Base-by-base conservation (phyloP, 139 green algal species). In the Trebouxia sp. region DNA sequence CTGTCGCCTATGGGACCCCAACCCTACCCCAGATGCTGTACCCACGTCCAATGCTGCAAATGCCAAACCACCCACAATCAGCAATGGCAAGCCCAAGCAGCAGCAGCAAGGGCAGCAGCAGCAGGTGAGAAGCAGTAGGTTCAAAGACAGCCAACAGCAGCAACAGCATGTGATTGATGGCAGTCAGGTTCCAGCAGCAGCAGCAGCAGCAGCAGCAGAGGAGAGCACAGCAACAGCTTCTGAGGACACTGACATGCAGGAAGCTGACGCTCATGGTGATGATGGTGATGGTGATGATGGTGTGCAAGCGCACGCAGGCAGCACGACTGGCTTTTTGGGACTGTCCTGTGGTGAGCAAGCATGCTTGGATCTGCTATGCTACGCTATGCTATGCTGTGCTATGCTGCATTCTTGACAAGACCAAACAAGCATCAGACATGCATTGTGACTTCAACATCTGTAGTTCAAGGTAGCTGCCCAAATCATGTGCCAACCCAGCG, bases 291-390 rank as follows among this genome's bases (percentile, higher is more conserved):
- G 55, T 51, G 41, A 6, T 1, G 69, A 51, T 14, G 39, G 6
- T 26, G 69, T 39, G 6, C 24, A 37, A 56, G 69, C 37, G 20
- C 65, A 75, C 35, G 38, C 28, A 22, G n/a, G 41, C 41, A 51
- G 26, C n/a, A 77, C 69, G 24, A 56, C 28, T 26, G 69, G 69
- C 17, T 51, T 39, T 6, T 41, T 77, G 26, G 69, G 41, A 0
- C 26, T 77, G 69, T 56, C 69, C 38, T 77, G 41, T 28, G 69
- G 69, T 77, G 39, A n/a, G 20, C 24, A 65, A 58, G 50, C 50
- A 58, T 58, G 50, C 50, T 28, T 22, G 26, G 26, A 5, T 22
- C 50, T 17, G 50, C 50, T 58, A 22, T 22, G 5, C 20, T 22
- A 58, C 4, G 4, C 26, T 22, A 58, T 22, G 22, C 4, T 22